phyloP scores from a whole-genome alignment of 2,329 filamentous ascomycete genomes.

The Trichoderma semiorbis region DNA sequence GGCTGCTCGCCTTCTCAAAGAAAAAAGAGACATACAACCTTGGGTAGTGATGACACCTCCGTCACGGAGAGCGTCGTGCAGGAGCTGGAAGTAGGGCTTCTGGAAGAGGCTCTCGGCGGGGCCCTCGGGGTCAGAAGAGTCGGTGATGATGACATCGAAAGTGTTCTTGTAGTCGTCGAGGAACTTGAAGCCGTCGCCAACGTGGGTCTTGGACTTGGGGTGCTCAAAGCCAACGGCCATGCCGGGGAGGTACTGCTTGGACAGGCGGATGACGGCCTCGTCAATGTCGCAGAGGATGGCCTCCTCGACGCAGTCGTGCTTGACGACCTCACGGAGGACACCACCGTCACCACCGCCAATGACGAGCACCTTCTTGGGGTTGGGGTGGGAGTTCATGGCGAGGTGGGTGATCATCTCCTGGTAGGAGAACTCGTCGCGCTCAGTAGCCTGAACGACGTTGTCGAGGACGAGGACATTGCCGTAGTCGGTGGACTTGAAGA shows the following conservation, averaged over 20 bases:
- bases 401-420: slow-evolving; percentile 99
- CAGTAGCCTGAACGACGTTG: slow-evolving; percentile 98
- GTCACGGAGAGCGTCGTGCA: slow-evolving; percentile 83
- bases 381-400: slow-evolving; percentile 96
- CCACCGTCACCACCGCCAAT: slow-evolving; percentile 97
- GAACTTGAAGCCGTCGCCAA: slow-evolving; percentile 99
- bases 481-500: slow-evolving; percentile 97
- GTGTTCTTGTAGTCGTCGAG: slow-evolving; percentile 92
- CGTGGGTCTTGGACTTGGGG: slow-evolving; percentile 86
- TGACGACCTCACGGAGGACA: slow-evolving; percentile 96
- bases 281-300: slow-evolving; percentile 98
- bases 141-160: slow-evolving; percentile 99
- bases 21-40: slow-evolving; percentile 93
- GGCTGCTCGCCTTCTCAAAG: slow-evolving; percentile 40
- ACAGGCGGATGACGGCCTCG: slow-evolving; percentile 96
- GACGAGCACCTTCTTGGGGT: slow-evolving; percentile 97
- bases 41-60: slow-evolving; percentile 99
- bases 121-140: slow-evolving; percentile 95
- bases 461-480: slow-evolving; percentile 95
- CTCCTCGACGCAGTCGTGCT: slow-evolving; percentile 96
- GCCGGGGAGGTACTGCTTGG: slow-evolving; percentile 93
- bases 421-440: slow-evolving; percentile 98
- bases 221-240: slow-evolving; percentile 94
- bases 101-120: slow-evolving; percentile 96
- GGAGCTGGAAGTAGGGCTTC: slow-evolving; percentile 97